phyloP scores from a whole-genome alignment of 306 rosid genomes.

The Sicyos edulis region DNA sequence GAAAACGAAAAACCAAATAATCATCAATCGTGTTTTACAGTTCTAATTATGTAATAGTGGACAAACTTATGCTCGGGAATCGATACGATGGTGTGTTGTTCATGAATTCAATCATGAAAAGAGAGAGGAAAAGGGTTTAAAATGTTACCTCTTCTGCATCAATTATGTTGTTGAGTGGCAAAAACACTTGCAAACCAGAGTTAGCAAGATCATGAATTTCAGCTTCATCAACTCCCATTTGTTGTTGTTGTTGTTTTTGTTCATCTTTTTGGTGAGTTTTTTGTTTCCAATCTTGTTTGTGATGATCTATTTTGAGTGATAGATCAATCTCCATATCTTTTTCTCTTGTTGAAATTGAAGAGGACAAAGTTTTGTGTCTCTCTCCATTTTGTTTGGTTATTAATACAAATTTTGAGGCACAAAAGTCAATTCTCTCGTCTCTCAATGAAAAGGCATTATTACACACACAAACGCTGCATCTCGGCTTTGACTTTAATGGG shows the following conservation, averaged over 20 bases:
- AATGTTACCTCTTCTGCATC: conserved; percentile 40
- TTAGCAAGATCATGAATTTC: background rate
- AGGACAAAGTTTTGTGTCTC: conserved; percentile 19
- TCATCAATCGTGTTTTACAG: too few species aligned
- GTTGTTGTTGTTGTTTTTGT: background rate
- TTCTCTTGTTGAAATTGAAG: conserved; percentile 24
- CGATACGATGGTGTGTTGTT: background rate
- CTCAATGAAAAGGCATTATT: conserved; percentile 34
- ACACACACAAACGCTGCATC: conserved; percentile 63
- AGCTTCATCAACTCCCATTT: background rate
- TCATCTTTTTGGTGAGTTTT: background rate
- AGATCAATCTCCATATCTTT: conserved; percentile 62
- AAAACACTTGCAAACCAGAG: background rate
- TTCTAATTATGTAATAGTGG: too few species aligned
- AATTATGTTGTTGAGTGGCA: conserved; percentile 18
- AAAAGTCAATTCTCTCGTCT: conserved; percentile 80
- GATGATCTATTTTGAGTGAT: conserved; percentile 49
- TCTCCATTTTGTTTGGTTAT: conserved; percentile 16
- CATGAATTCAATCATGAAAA: background rate
- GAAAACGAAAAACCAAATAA: too few species aligned
- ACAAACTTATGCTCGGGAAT: too few species aligned
- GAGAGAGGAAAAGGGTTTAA: background rate
- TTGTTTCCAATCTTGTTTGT: background rate
- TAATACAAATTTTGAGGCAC: conserved; percentile 73
- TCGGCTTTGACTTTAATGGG: conserved; percentile 65